Conservation (phyloP, 106 monocot genomes). For the Posidonia australis region DNA sequence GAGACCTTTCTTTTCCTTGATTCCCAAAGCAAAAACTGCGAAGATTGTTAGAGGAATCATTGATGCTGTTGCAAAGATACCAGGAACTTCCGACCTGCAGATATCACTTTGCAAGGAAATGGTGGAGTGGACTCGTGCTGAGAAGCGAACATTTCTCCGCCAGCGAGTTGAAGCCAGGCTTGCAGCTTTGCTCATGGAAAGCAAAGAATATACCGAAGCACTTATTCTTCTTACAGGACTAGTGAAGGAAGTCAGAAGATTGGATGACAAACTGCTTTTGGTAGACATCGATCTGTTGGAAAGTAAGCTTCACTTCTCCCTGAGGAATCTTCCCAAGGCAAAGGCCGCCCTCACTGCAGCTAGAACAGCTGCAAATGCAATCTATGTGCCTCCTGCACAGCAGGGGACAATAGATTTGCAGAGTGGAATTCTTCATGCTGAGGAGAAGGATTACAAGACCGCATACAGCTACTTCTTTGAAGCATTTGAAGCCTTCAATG, state of each 20-base stretch:
- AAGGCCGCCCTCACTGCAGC: constrained; percentile 91
- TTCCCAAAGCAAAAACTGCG: constrained; percentile 89
- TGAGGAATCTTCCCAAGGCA: constrained; percentile 87
- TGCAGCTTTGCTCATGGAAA: constrained; percentile 75
- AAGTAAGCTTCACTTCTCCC: constrained; percentile 90
- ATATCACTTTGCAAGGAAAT: constrained; percentile 86
- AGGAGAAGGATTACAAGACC: constrained; percentile 95
- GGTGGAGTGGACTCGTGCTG: constrained; percentile 80
- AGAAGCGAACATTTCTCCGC: constrained; percentile 85
- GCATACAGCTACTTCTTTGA: constrained; percentile 98
- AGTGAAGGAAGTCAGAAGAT: constrained; percentile 85
- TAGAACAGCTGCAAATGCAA: constrained; percentile 89
- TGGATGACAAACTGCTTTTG: constrained; percentile 85
- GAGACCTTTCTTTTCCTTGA: constrained; percentile 58
- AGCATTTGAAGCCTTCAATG: constrained; percentile 93
- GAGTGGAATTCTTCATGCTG: constrained; percentile 90
- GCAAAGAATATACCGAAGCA: constrained; percentile 76
- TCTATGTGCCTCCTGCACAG: constrained; percentile 89
- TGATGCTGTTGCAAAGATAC: constrained; percentile 77
- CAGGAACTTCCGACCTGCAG: constrained; percentile 57
- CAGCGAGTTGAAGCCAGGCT: constrained; percentile 87
- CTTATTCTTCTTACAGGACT: constrained; percentile 52
- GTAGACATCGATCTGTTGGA: constrained; percentile 89
- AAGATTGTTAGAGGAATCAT: constrained; percentile 75
- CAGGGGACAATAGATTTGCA: constrained; percentile 90